Evolutionary conservation across 345 rosid genomes (phyloP), one percentile per base, ranked within the genome.

Genomic region (Eucalyptus urophylla): DNA sequence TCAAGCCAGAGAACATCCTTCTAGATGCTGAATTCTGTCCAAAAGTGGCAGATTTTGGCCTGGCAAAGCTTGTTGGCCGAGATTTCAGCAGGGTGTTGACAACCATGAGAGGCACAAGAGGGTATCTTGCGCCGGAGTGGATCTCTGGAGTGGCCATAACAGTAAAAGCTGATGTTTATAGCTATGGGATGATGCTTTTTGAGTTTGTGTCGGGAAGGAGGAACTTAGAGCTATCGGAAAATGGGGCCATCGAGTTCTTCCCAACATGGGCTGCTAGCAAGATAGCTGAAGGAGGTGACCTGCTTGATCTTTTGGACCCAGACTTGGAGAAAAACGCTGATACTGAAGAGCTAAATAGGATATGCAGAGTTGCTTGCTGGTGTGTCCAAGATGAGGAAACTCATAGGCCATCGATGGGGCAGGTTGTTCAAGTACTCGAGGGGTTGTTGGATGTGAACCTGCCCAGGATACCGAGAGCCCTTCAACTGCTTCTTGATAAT

Each of bases 121-220:
- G 98, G 22, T 97, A 97, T 89, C 97, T 97, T 11, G 99, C 97
- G 19, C 98, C 98, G 0, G 98, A 97, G 89, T 97, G 98, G 99
- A 94, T 97, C 85, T 96, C 98, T 3, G 97, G 98, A 69, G 96
- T 95, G 27, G 95, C 98, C 43, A 92, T 95, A 72, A 96, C 97
- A 12, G 94, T 96, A 8, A 96, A 97, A 89, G 99, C 98, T 3
- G 98, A 97, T 89, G 98, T 96, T 47, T 97, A 95, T 88, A 97
- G 99, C 92, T 96, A 93, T 15, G 99, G 99, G 12, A 96, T 97
- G 98, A 95, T 96, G 98, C 92, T 97, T 27, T 94, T 96, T 15
- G 98, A 97, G 92, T 17, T 95, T 86, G 92, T 95, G 33, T 95
- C 98, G 1, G 98, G 98, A 86, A 93, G 93, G 91, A 95, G 98